phyloP scores from a whole-genome alignment of 164 flowering plant genomes.

The Macadamia tetraphylla region DNA sequence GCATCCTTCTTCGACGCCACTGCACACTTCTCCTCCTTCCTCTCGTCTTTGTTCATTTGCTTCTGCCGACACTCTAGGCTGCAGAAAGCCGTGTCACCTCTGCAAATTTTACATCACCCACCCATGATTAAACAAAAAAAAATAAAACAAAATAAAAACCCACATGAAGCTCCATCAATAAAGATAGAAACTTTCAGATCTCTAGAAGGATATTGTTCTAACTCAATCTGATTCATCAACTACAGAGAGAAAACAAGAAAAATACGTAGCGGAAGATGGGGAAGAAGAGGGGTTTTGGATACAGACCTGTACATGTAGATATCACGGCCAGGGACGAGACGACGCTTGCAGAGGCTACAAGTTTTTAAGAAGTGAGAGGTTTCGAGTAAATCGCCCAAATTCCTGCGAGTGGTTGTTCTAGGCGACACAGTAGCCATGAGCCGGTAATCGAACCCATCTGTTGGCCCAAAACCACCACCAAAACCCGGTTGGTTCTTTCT shows the following conservation, averaged over 20 bases:
- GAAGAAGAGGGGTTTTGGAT: background rate
- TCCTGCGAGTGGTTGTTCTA: constrained; percentile 24
- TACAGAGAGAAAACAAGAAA: background rate
- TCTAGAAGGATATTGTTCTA: too few relatives aligned
- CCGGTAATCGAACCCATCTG: constrained; percentile 21
- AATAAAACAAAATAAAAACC: too few relatives aligned
- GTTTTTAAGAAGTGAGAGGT: constrained; percentile 43
- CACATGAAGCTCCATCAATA: too few relatives aligned
- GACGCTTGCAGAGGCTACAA: constrained; percentile 65
- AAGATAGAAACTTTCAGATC: too few relatives aligned
- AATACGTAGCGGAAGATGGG: too few relatives aligned
- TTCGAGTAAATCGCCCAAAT: constrained; percentile 33
- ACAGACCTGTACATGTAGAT: constrained; percentile 76
- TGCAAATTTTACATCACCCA: constrained; percentile 6
- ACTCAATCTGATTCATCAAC: background rate
- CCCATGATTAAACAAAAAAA: too few relatives aligned
- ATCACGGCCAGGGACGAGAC: constrained; percentile 54
- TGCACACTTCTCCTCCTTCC: constrained; percentile 43
- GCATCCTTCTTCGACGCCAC: constrained; percentile 32
- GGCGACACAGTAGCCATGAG: constrained; percentile 25
- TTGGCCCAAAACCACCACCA: background rate
- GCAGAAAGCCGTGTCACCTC: constrained; percentile 65
- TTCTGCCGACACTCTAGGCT: constrained; percentile 62
- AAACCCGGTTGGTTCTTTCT: background rate
- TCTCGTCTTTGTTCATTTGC: constrained; percentile 55